phyloP scores from a whole-genome alignment of 805 yeast species.

The Teunomyces kruisii region DNA sequence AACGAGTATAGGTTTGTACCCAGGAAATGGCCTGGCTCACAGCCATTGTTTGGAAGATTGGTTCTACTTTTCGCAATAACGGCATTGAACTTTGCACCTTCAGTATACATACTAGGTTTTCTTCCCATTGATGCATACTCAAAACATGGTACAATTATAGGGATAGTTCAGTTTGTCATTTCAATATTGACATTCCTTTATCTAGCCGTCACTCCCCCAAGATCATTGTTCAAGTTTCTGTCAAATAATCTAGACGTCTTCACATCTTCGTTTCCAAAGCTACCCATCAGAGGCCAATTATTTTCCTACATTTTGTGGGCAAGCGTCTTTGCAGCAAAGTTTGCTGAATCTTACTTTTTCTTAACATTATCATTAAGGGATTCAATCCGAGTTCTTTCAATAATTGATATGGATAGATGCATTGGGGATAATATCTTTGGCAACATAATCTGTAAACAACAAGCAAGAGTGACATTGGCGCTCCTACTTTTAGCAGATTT shows the following conservation, averaged over 20 bases:
- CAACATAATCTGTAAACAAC: conserved; percentile 24
- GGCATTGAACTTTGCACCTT: conserved; percentile 24
- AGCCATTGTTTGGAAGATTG: conserved; percentile 15
- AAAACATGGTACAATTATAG: conserved; percentile 20
- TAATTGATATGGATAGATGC: conserved; percentile 28
- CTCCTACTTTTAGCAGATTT: conserved; percentile 28
- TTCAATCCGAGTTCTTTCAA: conserved; percentile 29
- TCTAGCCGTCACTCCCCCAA: conserved; percentile 28
- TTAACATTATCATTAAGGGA: conserved; percentile 35
- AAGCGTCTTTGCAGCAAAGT: conserved; percentile 32
- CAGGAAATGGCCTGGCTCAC: conserved; percentile 23
- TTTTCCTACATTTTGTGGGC: conserved; percentile 31
- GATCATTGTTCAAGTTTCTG: conserved; percentile 15
- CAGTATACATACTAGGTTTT: conserved; percentile 28
- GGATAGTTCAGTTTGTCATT: conserved; percentile 25
- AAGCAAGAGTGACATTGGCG: conserved; percentile 25
- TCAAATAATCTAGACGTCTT: conserved; percentile 14
- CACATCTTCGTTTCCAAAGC: conserved; percentile 24
- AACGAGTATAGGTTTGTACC: conserved; percentile 27
- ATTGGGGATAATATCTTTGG: conserved; percentile 26
- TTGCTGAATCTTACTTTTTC: conserved; percentile 36
- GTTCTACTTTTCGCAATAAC: conserved; percentile 14
- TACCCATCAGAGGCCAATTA: conserved; percentile 19
- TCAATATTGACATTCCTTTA: conserved; percentile 29
- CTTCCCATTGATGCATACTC: conserved; percentile 25